Evolutionary conservation across 176 grass and related monocot genomes (phyloP), one percentile per base, ranked within the genome.

Genomic region (maize (Zea mays)): DNA sequence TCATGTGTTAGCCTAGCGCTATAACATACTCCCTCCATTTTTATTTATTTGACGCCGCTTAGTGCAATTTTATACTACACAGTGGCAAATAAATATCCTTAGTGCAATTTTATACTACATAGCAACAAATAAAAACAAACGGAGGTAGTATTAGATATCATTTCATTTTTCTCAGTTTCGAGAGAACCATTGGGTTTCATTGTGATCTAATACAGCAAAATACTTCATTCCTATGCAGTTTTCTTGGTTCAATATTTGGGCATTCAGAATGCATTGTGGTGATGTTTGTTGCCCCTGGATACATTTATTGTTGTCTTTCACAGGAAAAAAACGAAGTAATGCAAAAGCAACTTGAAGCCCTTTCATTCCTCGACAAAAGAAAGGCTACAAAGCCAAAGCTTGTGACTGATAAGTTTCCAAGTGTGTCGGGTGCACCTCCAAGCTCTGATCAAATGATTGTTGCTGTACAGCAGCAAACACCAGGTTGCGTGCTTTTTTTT

Each of bases 341-440:
- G 81, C 89, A 94, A 67, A 90, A 90, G 13, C 96, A 98, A 45
- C 89, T 94, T 13, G 85, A 94, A 78, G 85, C 85, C 40, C 92
- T 98, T 80, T 98, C 96, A 42, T 94, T 98, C 75, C 87, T 98
- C 35, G 87, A 85, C 62, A 98, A 90, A 94, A 90, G 89, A 65
- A 98, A 94, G 89, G 74, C 79, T 82, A 72, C 89, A 71, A 98
- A 85, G 80, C 78, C 75, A 79, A 98, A 90, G 51, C 47, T 89
- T 37, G 10, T 82, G 61, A 21, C 71, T 40, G 88, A 90, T 76
- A 82, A 85, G 46, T 65, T 83, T 81, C 64, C 88, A 84, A 90
- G 73, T 86, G 52, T 85, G 10, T 90, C 77, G 57, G 47, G 3
- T 83, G 66, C 62, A 20, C 41, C 72, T 65, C 75, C 6, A 63